These are phyloP conservation scores for Acidomyces sp. DNA, from an alignment of 495 filamentous ascomycete genomes.

Conservation along the genomic window DNA sequence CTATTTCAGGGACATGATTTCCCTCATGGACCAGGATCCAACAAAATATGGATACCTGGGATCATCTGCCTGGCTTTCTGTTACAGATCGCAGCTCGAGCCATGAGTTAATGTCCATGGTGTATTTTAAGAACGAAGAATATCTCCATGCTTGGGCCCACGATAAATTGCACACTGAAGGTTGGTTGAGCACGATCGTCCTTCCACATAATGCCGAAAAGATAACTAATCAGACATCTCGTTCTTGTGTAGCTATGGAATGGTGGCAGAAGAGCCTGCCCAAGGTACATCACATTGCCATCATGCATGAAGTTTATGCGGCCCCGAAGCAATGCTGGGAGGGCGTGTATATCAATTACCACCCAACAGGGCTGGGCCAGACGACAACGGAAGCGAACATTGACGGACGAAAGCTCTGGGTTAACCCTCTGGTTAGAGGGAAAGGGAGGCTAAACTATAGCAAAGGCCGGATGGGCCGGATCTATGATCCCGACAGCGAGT, in stretches of 20 bases:
- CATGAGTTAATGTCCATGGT: slow-evolving; percentile 31
- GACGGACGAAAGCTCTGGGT: slow-evolving; percentile 3
- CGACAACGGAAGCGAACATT: background rate
- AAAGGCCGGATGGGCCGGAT: slow-evolving; percentile 5
- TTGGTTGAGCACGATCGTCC: too few relatives aligned
- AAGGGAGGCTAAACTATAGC: slow-evolving; percentile 3
- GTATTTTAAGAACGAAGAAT: slow-evolving; percentile 37
- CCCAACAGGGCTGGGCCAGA: background rate
- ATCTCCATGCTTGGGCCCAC: slow-evolving; percentile 39
- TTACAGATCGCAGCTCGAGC: slow-evolving; percentile 14
- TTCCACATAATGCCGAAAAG: too few relatives aligned
- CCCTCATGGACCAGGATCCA: slow-evolving; percentile 7
- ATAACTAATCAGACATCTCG: too few relatives aligned
- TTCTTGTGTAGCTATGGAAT: slow-evolving; percentile 39
- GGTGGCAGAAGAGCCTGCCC: slow-evolving; percentile 31
- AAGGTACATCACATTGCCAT: slow-evolving; percentile 34
- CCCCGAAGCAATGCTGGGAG: slow-evolving; percentile 31
- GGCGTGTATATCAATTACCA: slow-evolving; percentile 13
- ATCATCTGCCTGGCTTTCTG: slow-evolving; percentile 4
- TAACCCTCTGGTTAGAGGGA: slow-evolving; percentile 3
- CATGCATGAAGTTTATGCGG: slow-evolving; percentile 37
- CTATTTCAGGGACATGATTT: slow-evolving; percentile 13
- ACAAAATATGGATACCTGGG: slow-evolving; percentile 20
- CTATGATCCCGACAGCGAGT: background rate
- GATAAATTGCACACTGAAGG: slow-evolving; percentile 31